These are phyloP conservation scores for Globisporangium orthogonon DNA, from an alignment of 352 stramenopile genomes.

Conservation along the genomic window DNA sequence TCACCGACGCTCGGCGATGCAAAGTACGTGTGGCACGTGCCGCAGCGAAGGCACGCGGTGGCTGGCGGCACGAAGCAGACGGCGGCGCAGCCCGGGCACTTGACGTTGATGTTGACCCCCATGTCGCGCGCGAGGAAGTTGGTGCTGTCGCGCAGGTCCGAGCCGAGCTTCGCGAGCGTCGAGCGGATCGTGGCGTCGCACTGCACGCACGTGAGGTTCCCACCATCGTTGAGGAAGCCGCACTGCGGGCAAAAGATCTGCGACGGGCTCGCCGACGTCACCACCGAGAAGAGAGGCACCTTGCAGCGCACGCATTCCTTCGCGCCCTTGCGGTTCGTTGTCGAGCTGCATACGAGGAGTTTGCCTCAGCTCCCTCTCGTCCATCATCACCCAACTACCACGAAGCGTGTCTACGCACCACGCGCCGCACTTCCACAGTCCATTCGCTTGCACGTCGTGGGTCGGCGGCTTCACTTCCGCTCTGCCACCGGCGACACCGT, in stretches of 20 bases:
- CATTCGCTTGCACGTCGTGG: constrained; percentile 61
- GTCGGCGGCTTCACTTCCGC: constrained; percentile 53
- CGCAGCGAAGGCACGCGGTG: constrained; percentile 72
- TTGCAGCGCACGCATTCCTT: constrained; percentile 59
- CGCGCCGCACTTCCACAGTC: constrained; percentile 63
- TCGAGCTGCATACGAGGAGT: constrained; percentile 18
- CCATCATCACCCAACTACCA: too few species aligned
- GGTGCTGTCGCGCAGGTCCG: constrained; percentile 68
- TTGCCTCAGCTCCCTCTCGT: not conserved
- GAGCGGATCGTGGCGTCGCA: constrained; percentile 75
- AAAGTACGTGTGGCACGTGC: constrained; percentile 79
- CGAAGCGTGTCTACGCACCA: constrained; percentile 29
- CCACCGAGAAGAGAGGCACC: constrained; percentile 52
- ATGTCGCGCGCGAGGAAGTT: constrained; percentile 78
- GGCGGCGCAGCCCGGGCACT: constrained; percentile 68
- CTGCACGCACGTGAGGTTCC: constrained; percentile 57
- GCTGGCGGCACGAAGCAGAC: constrained; percentile 72
- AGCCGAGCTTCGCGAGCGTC: constrained; percentile 64
- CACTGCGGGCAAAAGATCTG: constrained; percentile 78
- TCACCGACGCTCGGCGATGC: constrained; percentile 69
- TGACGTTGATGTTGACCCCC: constrained; percentile 80
- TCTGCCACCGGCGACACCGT: constrained; percentile 12
- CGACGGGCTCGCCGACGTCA: constrained; percentile 58
- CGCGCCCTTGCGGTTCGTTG: constrained; percentile 48
- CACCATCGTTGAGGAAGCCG: constrained; percentile 69